phyloP scores from a whole-genome alignment of 345 rosid species.

The Microcos paniculata region DNA sequence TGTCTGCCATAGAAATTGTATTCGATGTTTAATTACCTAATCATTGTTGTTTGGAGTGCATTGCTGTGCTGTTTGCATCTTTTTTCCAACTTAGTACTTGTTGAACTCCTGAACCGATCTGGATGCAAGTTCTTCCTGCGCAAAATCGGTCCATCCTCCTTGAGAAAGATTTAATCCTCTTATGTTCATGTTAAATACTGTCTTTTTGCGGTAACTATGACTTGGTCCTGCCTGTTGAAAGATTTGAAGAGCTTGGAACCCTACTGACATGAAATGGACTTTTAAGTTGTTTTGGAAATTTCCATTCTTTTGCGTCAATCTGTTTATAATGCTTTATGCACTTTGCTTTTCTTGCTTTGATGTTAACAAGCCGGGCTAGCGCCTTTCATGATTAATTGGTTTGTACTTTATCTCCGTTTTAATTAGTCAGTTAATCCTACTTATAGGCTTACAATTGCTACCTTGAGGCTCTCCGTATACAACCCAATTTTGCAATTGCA shows the following conservation, averaged over 20 bases:
- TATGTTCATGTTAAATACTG: background rate
- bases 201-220: background rate
- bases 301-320: background rate
- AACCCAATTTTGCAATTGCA: conserved; percentile 93
- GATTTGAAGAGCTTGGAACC: background rate
- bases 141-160: background rate
- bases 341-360: background rate
- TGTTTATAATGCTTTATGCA: background rate
- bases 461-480: conserved; percentile 89
- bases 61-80: background rate
- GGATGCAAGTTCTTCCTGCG: background rate
- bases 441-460: conserved; percentile 91
- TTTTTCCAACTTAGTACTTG: background rate
- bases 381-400: conserved; percentile 3
- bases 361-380: background rate
- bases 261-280: background rate
- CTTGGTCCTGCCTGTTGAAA: background rate
- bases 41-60: background rate
- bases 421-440: background rate
- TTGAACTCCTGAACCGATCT: background rate
- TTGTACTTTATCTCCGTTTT: conserved; percentile 37
- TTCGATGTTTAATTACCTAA: background rate
- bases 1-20: background rate
- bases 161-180: background rate
- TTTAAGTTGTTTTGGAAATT: background rate